phyloP scores from a whole-genome alignment of 129 eudicot genomes.

The Saposhnikovia divaricata region DNA sequence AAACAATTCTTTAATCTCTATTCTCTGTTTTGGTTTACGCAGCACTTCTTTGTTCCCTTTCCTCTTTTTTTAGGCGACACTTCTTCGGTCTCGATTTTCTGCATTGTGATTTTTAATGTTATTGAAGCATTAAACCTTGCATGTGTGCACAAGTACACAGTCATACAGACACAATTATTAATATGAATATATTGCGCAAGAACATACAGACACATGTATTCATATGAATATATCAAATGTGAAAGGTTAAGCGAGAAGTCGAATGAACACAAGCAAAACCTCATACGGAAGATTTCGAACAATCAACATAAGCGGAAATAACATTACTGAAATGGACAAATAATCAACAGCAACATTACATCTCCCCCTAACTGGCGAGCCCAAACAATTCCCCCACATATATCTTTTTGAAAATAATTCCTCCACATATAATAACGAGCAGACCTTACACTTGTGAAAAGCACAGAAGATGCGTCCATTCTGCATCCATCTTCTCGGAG shows the following conservation, averaged over 20 bases:
- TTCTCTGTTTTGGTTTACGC: background rate
- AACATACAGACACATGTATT: background rate
- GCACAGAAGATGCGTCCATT: conserved; percentile 68
- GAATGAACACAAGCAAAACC: conserved; percentile 31
- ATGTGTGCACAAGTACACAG: background rate
- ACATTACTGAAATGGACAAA: background rate
- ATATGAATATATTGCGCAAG: background rate
- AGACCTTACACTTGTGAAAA: conserved; percentile 71
- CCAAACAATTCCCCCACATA: conserved; percentile 65
- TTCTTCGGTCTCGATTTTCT: conserved; percentile 30
- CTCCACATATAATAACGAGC: too few relatives aligned
- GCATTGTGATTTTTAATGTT: conserved; percentile 19
- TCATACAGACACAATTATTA: background rate
- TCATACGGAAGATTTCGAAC: conserved; percentile 82
- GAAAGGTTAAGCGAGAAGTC: background rate
- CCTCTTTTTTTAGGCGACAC: background rate
- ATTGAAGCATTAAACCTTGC: background rate
- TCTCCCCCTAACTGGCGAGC: conserved; percentile 99
- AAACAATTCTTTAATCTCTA: conserved; percentile 64
- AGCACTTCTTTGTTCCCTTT: background rate
- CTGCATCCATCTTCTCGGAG: conserved; percentile 92
- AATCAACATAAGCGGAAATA: conserved; percentile 20
- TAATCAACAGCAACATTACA: conserved; percentile 33
- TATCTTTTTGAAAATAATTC: conserved; percentile 38
- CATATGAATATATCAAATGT: background rate